phyloP scores from a whole-genome alignment of 2,329 filamentous ascomycete species.

The Penicillium sp. region DNA sequence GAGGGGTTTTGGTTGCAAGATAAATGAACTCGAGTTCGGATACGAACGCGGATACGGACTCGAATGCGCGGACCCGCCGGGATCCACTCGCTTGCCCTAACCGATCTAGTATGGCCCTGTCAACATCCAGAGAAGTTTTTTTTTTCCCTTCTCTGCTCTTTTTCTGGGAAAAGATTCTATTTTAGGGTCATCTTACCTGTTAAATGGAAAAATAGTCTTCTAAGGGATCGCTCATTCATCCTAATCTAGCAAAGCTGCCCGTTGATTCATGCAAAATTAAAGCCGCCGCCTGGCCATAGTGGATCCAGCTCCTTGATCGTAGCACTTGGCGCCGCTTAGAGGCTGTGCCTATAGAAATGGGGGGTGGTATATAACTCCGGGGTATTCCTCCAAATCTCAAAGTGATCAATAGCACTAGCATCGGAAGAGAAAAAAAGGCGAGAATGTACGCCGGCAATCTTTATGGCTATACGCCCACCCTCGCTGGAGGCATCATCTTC shows the following conservation, averaged over 20 bases:
- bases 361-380: neutral
- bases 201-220: neutral
- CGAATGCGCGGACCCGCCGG: conserved; percentile 16
- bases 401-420: neutral
- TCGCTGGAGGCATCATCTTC: conserved; percentile 53
- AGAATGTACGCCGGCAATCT: conserved; percentile 25
- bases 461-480: conserved; percentile 51
- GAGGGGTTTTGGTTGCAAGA: neutral
- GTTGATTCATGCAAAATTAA: neutral
- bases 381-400: neutral
- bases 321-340: conserved; percentile 1
- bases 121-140: neutral
- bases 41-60: conserved; percentile 21
- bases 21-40: conserved; percentile 20
- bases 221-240: too few species aligned
- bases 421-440: neutral
- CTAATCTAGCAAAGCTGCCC: neutral
- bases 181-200: neutral
- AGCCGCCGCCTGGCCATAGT: neutral
- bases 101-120: too few species aligned
- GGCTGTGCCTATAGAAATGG: neutral
- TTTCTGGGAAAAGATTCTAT: neutral
- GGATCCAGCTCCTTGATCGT: neutral
- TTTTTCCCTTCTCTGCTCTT: neutral
- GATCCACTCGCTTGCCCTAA: neutral